Evolutionary conservation across 306 rosid genomes (phyloP).

Genomic region (Mimosa pudica): DNA sequence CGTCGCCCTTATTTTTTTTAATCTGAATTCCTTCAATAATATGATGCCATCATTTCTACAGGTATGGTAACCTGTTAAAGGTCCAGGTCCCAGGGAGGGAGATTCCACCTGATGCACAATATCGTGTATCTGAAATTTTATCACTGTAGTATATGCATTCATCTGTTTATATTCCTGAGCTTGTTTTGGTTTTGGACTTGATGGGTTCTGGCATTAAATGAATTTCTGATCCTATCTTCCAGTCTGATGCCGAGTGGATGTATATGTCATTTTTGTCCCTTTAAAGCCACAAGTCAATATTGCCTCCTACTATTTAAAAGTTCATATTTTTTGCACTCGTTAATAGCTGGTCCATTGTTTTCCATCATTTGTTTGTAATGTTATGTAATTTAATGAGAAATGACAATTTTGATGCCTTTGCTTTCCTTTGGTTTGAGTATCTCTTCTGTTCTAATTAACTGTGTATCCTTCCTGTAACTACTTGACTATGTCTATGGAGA

Average conservation of each 20-base stretch:
- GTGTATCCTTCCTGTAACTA: background rate
- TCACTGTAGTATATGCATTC: constrained; percentile 48
- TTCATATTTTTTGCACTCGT: constrained; percentile 25
- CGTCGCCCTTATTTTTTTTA: background rate
- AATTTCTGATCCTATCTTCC: constrained; percentile 33
- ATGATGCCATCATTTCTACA: constrained; percentile 42
- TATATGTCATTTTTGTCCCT: constrained; percentile 26
- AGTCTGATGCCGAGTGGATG: constrained; percentile 37
- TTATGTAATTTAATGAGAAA: constrained; percentile 45
- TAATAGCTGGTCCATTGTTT: constrained; percentile 26
- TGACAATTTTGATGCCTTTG: constrained; percentile 49
- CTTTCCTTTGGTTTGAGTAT: constrained; percentile 14
- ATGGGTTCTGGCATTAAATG: constrained; percentile 28
- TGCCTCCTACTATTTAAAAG: constrained; percentile 12
- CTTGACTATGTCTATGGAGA: background rate
- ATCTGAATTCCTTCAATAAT: constrained; percentile 24
- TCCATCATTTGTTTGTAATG: constrained; percentile 38
- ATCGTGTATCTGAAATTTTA: constrained; percentile 67
- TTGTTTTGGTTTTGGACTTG: constrained; percentile 22
- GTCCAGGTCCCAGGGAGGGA: constrained; percentile 96
- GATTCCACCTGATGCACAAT: constrained; percentile 78
- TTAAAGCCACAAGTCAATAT: constrained; percentile 29
- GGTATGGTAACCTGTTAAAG: constrained; percentile 82
- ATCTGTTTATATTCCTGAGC: constrained; percentile 27
- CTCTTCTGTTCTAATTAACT: background rate